These are phyloP conservation scores for Nigrograna mackinnonii DNA, from an alignment of 2,329 filamentous ascomycete species.

Conservation along the genomic window DNA sequence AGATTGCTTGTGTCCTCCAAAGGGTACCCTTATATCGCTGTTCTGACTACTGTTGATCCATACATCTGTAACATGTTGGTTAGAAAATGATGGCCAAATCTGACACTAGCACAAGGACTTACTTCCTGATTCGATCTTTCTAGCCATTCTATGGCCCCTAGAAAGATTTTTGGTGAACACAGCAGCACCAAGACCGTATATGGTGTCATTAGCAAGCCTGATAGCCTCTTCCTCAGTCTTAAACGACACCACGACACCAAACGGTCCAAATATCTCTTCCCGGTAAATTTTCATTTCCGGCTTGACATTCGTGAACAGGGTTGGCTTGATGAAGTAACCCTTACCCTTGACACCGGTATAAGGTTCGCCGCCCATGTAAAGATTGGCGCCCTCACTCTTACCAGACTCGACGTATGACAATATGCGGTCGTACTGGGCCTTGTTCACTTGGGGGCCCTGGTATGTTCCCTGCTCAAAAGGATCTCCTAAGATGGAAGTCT, in stretches of 20 bases:
- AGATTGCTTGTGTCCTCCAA: neutral
- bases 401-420: neutral
- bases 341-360: neutral
- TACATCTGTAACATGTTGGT: neutral
- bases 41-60: neutral
- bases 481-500: neutral
- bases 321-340: neutral
- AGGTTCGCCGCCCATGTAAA: neutral
- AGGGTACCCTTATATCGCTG: neutral
- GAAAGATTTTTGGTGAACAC: neutral
- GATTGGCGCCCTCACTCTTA: neutral
- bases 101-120: no score
- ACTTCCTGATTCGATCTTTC: neutral
- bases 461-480: neutral
- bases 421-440: neutral
- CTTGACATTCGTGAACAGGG: neutral
- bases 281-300: neutral
- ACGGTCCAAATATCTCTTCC: neutral
- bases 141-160: neutral
- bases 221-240: neutral
- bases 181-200: neutral
- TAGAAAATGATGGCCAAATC: no score
- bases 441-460: neutral
- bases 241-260: neutral
- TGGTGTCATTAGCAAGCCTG: neutral